Base-by-base conservation (phyloP, 441 rosid genomes). In the Populus hybrid region DNA sequence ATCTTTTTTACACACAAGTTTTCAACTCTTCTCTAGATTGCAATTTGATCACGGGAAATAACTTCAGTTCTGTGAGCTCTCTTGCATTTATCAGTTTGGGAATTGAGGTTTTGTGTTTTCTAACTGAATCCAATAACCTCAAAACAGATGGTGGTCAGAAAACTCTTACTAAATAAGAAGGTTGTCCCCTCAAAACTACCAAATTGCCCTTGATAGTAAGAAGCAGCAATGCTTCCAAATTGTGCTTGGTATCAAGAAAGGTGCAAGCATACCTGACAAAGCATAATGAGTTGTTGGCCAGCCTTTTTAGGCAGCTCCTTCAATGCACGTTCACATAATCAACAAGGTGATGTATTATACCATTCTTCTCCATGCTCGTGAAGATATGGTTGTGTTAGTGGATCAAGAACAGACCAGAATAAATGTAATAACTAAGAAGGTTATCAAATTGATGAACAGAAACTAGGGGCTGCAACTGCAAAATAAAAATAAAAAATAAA, bases 281-380 rank as follows among this genome's bases (percentile, higher is more conserved):
- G 91, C 79, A 94, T 88, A 81, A 93, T 91, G 34, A 93, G 89
- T 83, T 94, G 91, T 83, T 94, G 89, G 72, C 89, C 91, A 12
- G 94, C 81, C 77, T 80, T 85, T 80, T 89, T 86, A 4, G 95
- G 97, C 69, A 87, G 82, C 71, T 94, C 97, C 82, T 87, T 90
- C 68, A 94, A 81, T 16, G 92, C 97, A 73, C 86, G 90, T 74
- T 89, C 93, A 74, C 97, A 94, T 71, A 93, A 86, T 53, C 85
- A 87, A 77, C 91, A 92, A 7, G 97, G 97, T 28, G 94, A 91
- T 59, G 87, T 81, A 83, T 93, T 89, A 78, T 90, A 92, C 97
- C 97, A 94, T 80, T 94, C 97, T 72, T 94, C 98, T 78, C 97
- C 97, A 83, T 90, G 88, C 75, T 90, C 95, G 9, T 92, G 94